Base-by-base conservation (phyloP, 768 basidiomycete species). In the Mycena vulgaris region DNA sequence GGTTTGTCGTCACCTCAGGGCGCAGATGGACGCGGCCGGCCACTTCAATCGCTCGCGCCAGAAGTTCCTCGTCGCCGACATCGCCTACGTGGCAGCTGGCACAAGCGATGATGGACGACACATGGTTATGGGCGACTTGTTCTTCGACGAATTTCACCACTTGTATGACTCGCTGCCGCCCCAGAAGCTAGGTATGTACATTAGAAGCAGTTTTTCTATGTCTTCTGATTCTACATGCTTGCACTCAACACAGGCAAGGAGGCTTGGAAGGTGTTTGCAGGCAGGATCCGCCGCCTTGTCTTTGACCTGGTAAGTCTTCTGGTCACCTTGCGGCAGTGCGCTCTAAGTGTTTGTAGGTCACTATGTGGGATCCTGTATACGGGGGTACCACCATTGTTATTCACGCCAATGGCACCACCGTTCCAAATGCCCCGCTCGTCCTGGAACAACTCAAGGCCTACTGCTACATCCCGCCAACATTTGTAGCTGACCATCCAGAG, bases 61-160 rank as follows among this genome's bases (percentile, higher is more conserved):
- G 14, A 30, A 39, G n/a, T 69, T 69, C 27, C 14, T 47, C 10
- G 60, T 61, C 17, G 16, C 16, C 16, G 58, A 69, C 21, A 33
- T 63, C 9, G 49, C 49, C 3, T 69, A 17, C 19, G 33, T 69
- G n/a, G 67, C 61, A 1, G 25, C 51, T 27, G 67, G 61, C 1
- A 35, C 53, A 3, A 60, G 61, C 52, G 40, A 25, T 0, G 61
- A 69, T 40, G 61, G 67, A 9, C 17, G n/a, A 21, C 67, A 69
- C 17, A 2, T 2, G 2, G 31, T 37, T 3, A 5, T 3, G 0
- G 4, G 2, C 25, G 25, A 49, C 19, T 1, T 7, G 28, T 53
- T 42, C 45, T 49, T 68, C 30, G 16, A 1, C 9, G 35, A 48
- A 13, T 52, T 39, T 14, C 6, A 7, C 35, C 6, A 14, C 6